These are phyloP conservation scores for Suaeda aralocaspica DNA, from an alignment of 148 eudicot genomes.

Conservation along the genomic window DNA sequence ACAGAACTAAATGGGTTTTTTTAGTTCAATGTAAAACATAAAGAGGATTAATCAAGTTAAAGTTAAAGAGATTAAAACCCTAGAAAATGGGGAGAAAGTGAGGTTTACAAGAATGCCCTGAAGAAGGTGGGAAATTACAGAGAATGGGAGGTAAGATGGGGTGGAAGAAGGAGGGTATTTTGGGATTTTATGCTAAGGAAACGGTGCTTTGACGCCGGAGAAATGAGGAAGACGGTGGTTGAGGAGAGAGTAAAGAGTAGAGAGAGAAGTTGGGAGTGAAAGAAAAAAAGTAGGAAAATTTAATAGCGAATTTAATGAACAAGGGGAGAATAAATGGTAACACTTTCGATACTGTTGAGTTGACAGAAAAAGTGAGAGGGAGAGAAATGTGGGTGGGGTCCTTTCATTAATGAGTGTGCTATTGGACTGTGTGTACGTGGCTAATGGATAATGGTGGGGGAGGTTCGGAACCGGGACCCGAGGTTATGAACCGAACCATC, in stretches of 20 bases:
- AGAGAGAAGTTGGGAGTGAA: slow-evolving; percentile 8
- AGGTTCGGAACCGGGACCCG: too few species aligned
- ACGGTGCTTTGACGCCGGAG: slow-evolving; percentile 8
- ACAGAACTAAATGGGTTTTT: too few species aligned
- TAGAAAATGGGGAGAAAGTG: not conserved
- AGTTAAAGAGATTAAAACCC: slow-evolving; percentile 9
- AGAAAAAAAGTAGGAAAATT: not conserved
- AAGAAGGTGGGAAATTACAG: not conserved
- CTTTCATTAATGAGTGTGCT: not conserved
- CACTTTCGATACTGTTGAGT: too few species aligned
- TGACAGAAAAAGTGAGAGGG: not conserved
- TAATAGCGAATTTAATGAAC: slow-evolving; percentile 6
- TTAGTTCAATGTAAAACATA: slow-evolving; percentile 1
- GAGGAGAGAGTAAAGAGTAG: slow-evolving; percentile 10
- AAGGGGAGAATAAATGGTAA: not conserved
- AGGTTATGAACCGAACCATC: too few species aligned
- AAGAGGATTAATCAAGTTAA: not conserved
- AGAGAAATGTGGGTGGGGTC: not conserved
- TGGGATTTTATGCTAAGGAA: not conserved
- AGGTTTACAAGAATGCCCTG: not conserved
- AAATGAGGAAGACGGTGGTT: slow-evolving; percentile 1
- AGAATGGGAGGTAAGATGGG: not conserved
- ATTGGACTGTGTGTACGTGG: slow-evolving; percentile 3
- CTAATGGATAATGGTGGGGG: not conserved
- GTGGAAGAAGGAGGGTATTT: not conserved